These are phyloP conservation scores for Hypomontagnella monticulosa DNA, from an alignment of 495 filamentous ascomycete species.

Conservation along the genomic window DNA sequence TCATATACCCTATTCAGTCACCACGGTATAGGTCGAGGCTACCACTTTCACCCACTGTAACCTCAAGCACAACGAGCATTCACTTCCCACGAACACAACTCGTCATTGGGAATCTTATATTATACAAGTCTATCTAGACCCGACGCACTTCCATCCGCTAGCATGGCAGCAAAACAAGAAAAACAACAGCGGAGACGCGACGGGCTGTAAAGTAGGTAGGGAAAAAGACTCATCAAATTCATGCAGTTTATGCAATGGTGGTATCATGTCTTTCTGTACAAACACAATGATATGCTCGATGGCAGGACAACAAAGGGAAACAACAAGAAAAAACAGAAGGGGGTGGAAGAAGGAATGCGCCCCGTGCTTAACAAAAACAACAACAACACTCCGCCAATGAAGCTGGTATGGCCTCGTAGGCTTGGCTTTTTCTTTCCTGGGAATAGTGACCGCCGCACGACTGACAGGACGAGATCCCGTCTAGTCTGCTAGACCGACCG, in stretches of 20 bases:
- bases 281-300: conserved; percentile 42
- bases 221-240: conserved; percentile 41
- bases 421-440: not conserved
- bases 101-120: too few species aligned
- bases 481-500: not conserved
- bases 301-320: conserved; percentile 42
- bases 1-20: too few species aligned
- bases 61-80: too few species aligned
- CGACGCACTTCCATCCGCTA: too few species aligned
- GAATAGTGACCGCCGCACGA: conserved; percentile 4
- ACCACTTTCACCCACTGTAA: too few species aligned
- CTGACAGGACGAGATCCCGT: not conserved
- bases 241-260: conserved; percentile 53
- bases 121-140: too few species aligned
- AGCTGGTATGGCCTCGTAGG: not conserved
- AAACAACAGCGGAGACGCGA: not conserved
- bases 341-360: conserved; percentile 9
- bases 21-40: too few species aligned
- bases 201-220: not conserved
- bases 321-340: conserved; percentile 34
- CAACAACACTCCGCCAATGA: not conserved
- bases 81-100: too few species aligned
- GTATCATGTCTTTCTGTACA: conserved; percentile 54
- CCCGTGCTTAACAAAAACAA: not conserved
- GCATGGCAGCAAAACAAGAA: not conserved